Conservation (phyloP, 805 yeast genomes). For the Torulaspora delbrueckii region DNA sequence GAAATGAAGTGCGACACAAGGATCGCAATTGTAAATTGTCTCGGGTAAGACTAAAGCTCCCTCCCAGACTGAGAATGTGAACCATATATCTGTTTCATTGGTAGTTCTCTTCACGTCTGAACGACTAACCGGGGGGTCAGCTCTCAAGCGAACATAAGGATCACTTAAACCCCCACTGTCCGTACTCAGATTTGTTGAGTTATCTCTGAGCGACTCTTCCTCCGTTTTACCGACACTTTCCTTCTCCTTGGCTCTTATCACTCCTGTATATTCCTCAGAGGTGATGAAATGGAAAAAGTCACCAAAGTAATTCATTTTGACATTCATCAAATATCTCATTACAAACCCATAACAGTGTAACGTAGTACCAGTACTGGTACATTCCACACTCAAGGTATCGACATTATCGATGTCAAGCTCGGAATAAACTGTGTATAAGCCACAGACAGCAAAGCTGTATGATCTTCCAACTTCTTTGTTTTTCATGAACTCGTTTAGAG, state of each 20-base stretch:
- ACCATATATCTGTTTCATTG: slow-evolving; percentile 73
- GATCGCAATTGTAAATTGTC: slow-evolving; percentile 57
- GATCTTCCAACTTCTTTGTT: slow-evolving; percentile 64
- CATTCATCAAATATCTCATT: slow-evolving; percentile 64
- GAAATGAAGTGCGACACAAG: slow-evolving; percentile 59
- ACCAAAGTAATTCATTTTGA: slow-evolving; percentile 89
- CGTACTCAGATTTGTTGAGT: background rate
- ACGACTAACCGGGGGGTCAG: slow-evolving; percentile 11
- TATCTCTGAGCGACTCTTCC: slow-evolving; percentile 5
- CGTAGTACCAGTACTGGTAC: slow-evolving; percentile 61
- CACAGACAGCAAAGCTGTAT: slow-evolving; percentile 52
- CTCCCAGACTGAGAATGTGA: slow-evolving; percentile 62
- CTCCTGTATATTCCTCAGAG: slow-evolving; percentile 65
- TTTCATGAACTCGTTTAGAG: slow-evolving; percentile 64
- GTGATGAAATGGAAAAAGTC: slow-evolving; percentile 79
- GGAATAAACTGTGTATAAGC: slow-evolving; percentile 59
- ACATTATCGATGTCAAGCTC: slow-evolving; percentile 59
- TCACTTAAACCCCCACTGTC: slow-evolving; percentile 3
- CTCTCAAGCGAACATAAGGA: background rate
- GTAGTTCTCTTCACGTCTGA: slow-evolving; percentile 42
- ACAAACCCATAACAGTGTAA: slow-evolving; percentile 75
- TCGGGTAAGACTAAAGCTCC: slow-evolving; percentile 74
- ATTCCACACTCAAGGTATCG: slow-evolving; percentile 62
- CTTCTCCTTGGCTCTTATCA: slow-evolving; percentile 8
- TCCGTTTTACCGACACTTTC: slow-evolving; percentile 1